Conservation (phyloP, 768 basidiomycete species). For the Mycena polygramma region DNA sequence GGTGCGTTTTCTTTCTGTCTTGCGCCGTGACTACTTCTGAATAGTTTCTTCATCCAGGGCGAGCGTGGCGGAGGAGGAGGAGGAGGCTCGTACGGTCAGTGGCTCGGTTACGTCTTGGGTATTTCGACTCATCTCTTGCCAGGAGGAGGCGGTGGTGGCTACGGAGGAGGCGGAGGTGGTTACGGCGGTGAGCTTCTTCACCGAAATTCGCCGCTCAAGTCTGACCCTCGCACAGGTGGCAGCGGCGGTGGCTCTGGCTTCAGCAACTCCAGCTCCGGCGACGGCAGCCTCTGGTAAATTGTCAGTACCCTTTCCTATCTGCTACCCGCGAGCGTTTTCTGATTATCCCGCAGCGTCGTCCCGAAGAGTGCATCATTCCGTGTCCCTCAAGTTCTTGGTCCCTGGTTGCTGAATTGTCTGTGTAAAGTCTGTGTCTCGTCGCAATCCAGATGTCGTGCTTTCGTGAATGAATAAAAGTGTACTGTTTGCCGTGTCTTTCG, state of each 20-base stretch:
- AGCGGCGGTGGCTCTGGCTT: too few species aligned
- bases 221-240: too few species aligned
- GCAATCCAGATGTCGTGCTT: conserved; percentile 22
- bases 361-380: not conserved
- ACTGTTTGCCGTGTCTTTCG: conserved; percentile 1
- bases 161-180: not conserved
- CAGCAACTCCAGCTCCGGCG: not conserved
- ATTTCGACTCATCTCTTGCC: not conserved
- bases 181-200: too few species aligned
- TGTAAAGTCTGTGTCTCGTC: conserved; percentile 5
- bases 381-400: conserved; percentile 25
- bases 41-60: too few species aligned
- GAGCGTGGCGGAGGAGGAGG: too few species aligned
- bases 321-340: not conserved
- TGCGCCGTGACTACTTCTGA: not conserved
- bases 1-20: not conserved
- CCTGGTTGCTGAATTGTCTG: not conserved
- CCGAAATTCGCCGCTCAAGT: too few species aligned
- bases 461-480: conserved; percentile 21
- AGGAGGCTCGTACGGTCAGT: too few species aligned
- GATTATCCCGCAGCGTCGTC: not conserved
- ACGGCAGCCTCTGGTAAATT: conserved; percentile 7
- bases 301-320: not conserved
- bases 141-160: not conserved
- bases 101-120: not conserved